Evolutionary conservation across 1,139 yeast genomes (phyloP).

Genomic region (Blastobotrys petasosporus): DNA sequence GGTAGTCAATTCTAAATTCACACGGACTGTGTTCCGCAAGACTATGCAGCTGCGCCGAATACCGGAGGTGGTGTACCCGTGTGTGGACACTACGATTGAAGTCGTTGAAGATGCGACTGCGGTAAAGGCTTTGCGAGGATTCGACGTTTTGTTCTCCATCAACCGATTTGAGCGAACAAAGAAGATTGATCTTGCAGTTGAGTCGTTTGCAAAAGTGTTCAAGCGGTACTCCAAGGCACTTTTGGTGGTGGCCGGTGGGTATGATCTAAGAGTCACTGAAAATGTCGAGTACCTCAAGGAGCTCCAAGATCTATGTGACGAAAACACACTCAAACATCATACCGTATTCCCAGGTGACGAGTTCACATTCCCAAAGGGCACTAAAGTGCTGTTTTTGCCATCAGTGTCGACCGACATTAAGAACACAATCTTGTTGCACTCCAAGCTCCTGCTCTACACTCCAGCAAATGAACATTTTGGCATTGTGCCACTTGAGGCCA

Average conservation of each 20-base stretch:
- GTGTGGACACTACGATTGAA: constrained; percentile 42
- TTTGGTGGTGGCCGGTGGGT: constrained; percentile 86
- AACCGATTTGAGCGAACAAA: constrained; percentile 88
- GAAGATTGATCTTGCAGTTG: constrained; percentile 67
- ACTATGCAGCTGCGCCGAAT: constrained; percentile 48
- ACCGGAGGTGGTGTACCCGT: constrained; percentile 83
- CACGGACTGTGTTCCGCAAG: constrained; percentile 58
- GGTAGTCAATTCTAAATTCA: constrained; percentile 83
- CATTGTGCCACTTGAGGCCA: constrained; percentile 93
- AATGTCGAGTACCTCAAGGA: constrained; percentile 68
- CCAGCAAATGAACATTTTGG: constrained; percentile 95
- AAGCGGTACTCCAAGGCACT: constrained; percentile 29
- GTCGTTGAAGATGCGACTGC: constrained; percentile 10
- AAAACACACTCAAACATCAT: constrained; percentile 11
- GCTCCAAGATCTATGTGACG: constrained; percentile 46
- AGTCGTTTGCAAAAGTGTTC: constrained; percentile 15
- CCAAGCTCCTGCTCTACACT: constrained; percentile 70
- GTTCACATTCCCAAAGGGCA: constrained; percentile 3
- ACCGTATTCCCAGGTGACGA: constrained; percentile 13
- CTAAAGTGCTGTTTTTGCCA: constrained; percentile 68
- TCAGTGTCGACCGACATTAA: constrained; percentile 66
- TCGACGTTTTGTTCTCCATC: constrained; percentile 57
- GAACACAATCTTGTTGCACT: constrained; percentile 51
- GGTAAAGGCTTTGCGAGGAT: constrained; percentile 13
- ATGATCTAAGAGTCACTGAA: constrained; percentile 67